A percentile compares a stretch with the other conserved stretches of the same genome.
Conservation (phyloP, 129 eudicot species). For the Arctium minus region DNA sequence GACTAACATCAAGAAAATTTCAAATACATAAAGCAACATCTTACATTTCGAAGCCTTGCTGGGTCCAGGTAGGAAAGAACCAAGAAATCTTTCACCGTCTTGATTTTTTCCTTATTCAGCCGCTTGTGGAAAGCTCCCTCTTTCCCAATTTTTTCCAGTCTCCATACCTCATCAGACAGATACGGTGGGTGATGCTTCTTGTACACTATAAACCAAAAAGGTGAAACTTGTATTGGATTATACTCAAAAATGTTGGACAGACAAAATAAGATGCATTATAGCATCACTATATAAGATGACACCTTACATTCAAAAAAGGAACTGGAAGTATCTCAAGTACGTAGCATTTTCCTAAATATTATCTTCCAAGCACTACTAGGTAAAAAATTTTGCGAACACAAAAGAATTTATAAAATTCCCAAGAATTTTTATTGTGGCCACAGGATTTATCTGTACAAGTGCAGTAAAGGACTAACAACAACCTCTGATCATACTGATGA, state of each 20-base stretch:
- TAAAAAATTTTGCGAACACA: background rate
- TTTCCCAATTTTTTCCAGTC: slow-evolving; percentile 93
- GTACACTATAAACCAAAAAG: slow-evolving; percentile 53
- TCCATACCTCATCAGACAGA: slow-evolving; percentile 89
- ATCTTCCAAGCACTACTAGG: background rate
- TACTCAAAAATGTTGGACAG: slow-evolving; percentile 10
- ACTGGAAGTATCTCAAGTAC: background rate
- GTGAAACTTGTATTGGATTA: background rate
- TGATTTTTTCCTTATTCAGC: slow-evolving; percentile 55
- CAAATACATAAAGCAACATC: slow-evolving; percentile 9
- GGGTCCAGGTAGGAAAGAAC: slow-evolving; percentile 56
- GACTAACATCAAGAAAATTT: background rate
- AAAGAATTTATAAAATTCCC: background rate
- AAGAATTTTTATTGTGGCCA: background rate
- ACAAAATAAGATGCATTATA: slow-evolving; percentile 1
- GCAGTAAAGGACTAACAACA: background rate
- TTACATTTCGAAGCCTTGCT: slow-evolving; percentile 68
- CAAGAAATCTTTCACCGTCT: slow-evolving; percentile 77
- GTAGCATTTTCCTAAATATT: background rate
- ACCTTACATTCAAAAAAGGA: background rate
- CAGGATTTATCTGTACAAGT: background rate
- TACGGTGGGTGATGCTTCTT: slow-evolving; percentile 96
- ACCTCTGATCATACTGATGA: background rate
- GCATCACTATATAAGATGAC: background rate
- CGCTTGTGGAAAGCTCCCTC: slow-evolving; percentile 97